Conservation (phyloP, 2,329 filamentous ascomycete species). For the Sphaerulina vaccinii region DNA sequence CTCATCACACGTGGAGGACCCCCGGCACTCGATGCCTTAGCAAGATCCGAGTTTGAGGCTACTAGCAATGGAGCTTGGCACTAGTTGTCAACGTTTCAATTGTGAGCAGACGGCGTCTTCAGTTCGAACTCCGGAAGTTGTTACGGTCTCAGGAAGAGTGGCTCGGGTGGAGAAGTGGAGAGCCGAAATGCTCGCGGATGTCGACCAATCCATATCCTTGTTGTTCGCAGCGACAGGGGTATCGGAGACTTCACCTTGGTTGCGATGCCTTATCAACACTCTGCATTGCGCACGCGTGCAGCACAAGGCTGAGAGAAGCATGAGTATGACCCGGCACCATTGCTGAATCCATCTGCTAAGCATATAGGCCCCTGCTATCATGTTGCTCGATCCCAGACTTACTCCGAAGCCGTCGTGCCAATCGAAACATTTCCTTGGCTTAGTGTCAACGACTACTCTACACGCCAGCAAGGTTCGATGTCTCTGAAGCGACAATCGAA, state of each 20-base stretch:
- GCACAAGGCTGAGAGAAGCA: no score
- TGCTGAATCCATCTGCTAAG: not conserved
- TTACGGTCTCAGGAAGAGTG: not conserved
- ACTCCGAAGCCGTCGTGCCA: constrained; percentile 6
- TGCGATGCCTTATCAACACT: no score
- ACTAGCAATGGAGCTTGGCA: no score
- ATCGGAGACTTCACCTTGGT: no score
- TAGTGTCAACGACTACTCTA: not conserved
- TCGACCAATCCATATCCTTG: not conserved
- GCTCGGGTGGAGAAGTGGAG: not conserved
- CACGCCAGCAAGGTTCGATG: constrained; percentile 2
- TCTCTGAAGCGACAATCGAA: not conserved
- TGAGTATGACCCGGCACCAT: not conserved
- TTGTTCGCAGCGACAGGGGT: not conserved
- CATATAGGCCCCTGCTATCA: not conserved
- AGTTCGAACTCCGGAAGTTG: not conserved
- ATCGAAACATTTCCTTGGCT: not conserved
- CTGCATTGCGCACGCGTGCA: no score
- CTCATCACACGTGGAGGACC: no score
- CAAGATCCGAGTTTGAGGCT: no score
- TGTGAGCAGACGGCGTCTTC: not conserved
- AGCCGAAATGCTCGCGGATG: not conserved
- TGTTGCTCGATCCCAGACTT: constrained; percentile 3
- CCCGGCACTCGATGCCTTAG: not conserved
- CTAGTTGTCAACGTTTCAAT: not conserved